Conservation (phyloP, 768 basidiomycete genomes). For the Xerocomus spinulosus region DNA sequence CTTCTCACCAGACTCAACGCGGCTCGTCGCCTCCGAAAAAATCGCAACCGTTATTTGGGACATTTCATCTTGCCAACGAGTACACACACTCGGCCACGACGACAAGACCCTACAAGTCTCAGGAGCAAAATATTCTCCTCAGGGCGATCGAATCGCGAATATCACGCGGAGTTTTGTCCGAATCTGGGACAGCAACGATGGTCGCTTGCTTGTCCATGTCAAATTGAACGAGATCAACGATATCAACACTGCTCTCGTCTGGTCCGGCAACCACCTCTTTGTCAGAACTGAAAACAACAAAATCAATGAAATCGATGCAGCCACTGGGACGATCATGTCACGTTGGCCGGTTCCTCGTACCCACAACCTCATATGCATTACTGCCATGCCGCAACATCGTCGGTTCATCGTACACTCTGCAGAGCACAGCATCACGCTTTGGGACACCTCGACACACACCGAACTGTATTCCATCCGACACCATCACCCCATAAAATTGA, state of each 20-base stretch:
- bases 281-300: not conserved
- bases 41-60: not conserved
- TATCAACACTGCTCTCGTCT: not conserved
- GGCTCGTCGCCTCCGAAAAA: not conserved
- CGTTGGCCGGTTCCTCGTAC: not conserved
- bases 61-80: not conserved
- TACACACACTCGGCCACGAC: not conserved
- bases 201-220: not conserved
- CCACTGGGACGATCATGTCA: not conserved
- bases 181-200: not conserved
- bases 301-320: not conserved
- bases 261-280: not conserved
- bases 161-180: not conserved
- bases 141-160: slow-evolving; percentile 3
- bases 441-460: slow-evolving; percentile 3
- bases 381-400: not conserved
- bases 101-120: not conserved
- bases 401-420: not conserved
- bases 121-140: not conserved
- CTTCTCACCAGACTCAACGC: slow-evolving; percentile 6
- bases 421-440: not conserved
- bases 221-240: too few relatives aligned
- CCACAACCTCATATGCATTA: not conserved
- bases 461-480: not conserved
- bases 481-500: not conserved